phyloP scores from a whole-genome alignment of 352 stramenopile species.

The Aphanomyces astaci region DNA sequence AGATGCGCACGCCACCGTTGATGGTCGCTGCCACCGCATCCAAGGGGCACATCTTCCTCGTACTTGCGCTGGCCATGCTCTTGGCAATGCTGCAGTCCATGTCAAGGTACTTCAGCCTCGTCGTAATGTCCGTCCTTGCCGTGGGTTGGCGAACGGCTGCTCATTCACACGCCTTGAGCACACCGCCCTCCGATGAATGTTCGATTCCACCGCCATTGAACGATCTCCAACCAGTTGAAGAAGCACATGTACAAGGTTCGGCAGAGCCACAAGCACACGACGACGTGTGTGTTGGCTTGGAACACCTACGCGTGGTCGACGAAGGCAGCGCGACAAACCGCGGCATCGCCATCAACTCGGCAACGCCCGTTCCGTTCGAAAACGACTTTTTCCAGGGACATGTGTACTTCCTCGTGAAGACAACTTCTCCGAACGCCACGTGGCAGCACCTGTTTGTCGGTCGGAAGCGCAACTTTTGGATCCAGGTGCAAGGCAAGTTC shows the following conservation, averaged over 20 bases:
- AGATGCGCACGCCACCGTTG: neutral
- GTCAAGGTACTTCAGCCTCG: neutral
- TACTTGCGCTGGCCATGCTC: neutral
- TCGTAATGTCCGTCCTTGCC: neutral
- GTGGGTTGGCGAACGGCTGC: neutral
- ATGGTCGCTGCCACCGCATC: neutral
- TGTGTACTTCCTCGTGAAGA: constrained; percentile 77
- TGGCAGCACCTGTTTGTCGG: constrained; percentile 51
- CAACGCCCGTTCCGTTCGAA: constrained; percentile 61
- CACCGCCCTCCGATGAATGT: neutral
- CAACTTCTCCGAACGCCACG: constrained; percentile 40
- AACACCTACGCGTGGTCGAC: neutral
- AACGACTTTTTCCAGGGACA: constrained; percentile 79
- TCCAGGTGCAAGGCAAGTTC: constrained; percentile 81
- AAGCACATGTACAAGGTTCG: neutral
- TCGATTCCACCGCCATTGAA: neutral
- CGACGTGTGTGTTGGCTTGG: neutral
- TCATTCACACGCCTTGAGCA: neutral
- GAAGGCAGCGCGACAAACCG: neutral
- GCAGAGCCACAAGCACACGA: neutral
- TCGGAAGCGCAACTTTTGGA: constrained; percentile 78
- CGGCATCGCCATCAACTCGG: constrained; percentile 49
- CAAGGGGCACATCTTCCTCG: neutral
- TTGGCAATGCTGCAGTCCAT: neutral
- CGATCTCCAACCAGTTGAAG: neutral